phyloP scores from a whole-genome alignment of 2,329 filamentous ascomycete genomes.

The Fusarium newnesense region DNA sequence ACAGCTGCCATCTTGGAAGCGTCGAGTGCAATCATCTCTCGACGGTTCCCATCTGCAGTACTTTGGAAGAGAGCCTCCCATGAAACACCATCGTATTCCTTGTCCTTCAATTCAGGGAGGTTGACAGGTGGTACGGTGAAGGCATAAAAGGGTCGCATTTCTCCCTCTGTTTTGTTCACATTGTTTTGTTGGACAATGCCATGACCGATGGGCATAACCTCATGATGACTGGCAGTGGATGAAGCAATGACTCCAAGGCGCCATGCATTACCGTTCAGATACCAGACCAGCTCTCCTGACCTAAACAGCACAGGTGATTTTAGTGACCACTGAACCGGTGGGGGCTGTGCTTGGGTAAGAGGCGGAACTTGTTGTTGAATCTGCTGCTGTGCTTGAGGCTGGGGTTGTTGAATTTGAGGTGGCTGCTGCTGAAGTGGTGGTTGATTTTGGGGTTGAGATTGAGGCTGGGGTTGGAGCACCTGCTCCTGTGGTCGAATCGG shows the following conservation, averaged over 20 bases:
- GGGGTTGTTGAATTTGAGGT: conserved; percentile 14
- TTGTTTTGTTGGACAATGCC: conserved; percentile 51
- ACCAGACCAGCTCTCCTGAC: conserved; percentile 63
- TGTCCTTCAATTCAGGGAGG: conserved; percentile 52
- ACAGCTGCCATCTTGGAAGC: conserved; percentile 63
- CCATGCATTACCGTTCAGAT: conserved; percentile 58
- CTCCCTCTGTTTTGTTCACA: conserved; percentile 52
- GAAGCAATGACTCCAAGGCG: conserved; percentile 58
- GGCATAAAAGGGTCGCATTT: conserved; percentile 62
- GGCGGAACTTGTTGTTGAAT: conserved; percentile 36
- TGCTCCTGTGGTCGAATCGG: conserved; percentile 23
- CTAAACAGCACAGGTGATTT: conserved; percentile 55
- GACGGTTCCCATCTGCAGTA: conserved; percentile 49
- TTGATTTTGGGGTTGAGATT: conserved; percentile 24
- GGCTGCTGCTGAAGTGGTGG: conserved; percentile 19
- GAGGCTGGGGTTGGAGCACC: conserved; percentile 10
- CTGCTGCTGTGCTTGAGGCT: conserved; percentile 27
- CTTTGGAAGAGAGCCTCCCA: conserved; percentile 54
- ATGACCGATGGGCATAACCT: conserved; percentile 56
- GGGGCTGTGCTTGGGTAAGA: conserved; percentile 31
- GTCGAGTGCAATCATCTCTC: conserved; percentile 57
- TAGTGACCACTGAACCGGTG: conserved; percentile 46
- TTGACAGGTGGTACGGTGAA: conserved; percentile 60
- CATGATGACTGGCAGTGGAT: conserved; percentile 46
- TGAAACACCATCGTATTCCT: conserved; percentile 54